phyloP scores from a whole-genome alignment of 495 filamentous ascomycete genomes.

The Rusavskia elegans region DNA sequence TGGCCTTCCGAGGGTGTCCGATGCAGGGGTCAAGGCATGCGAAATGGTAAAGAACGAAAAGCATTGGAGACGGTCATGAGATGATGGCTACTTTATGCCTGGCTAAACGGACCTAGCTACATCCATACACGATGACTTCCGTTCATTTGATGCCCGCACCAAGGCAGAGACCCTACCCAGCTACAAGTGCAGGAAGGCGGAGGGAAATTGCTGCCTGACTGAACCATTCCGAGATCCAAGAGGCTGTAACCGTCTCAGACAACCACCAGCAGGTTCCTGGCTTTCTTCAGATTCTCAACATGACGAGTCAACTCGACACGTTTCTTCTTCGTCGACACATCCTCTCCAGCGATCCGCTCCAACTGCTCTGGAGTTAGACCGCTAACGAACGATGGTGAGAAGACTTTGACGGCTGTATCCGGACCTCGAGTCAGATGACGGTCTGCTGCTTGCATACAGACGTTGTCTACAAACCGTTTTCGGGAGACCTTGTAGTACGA shows the following conservation, averaged over 20 bases:
- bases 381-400: conserved; percentile 22
- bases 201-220: too few relatives aligned
- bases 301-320: conserved; percentile 22
- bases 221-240: not conserved
- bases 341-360: conserved; percentile 31
- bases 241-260: not conserved
- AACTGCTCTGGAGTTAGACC: conserved; percentile 22
- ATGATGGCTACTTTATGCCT: too few relatives aligned
- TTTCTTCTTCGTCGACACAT: conserved; percentile 13
- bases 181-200: too few relatives aligned
- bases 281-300: conserved; percentile 25
- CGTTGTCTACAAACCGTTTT: conserved; percentile 39
- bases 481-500: conserved; percentile 45
- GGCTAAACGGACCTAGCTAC: too few relatives aligned
- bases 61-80: too few relatives aligned
- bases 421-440: conserved; percentile 22
- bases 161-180: too few relatives aligned
- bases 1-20: too few relatives aligned
- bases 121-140: too few relatives aligned
- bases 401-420: conserved; percentile 18
- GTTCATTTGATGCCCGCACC: too few relatives aligned
- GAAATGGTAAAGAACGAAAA: too few relatives aligned
- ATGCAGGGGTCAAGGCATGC: too few relatives aligned
- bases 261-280: conserved; percentile 14
- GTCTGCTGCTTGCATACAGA: conserved; percentile 29